These are phyloP conservation scores for Eucommia ulmoides DNA, from an alignment of 257 asterid species.

Conservation along the genomic window DNA sequence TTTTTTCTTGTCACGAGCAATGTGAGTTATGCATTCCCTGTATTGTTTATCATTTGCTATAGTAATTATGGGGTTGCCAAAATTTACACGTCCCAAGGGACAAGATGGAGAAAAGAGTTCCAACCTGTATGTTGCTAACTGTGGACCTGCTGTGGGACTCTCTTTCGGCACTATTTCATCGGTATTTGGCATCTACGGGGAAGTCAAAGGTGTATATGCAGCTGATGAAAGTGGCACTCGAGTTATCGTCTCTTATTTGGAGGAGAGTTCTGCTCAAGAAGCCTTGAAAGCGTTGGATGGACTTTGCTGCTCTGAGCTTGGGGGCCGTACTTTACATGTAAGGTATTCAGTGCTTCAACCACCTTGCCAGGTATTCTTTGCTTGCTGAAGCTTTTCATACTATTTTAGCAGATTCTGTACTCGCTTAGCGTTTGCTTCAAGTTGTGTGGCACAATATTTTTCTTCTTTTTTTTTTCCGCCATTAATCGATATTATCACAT, in stretches of 20 bases:
- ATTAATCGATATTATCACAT: too few species aligned
- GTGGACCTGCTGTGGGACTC: conserved; percentile 89
- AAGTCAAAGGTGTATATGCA: conserved; percentile 55
- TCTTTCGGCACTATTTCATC: conserved; percentile 47
- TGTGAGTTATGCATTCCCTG: too few species aligned
- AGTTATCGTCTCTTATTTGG: conserved; percentile 60
- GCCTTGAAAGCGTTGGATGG: conserved; percentile 62
- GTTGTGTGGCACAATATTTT: too few species aligned
- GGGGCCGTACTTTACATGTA: conserved; percentile 65
- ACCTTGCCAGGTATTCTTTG: conserved; percentile 34
- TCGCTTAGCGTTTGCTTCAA: too few species aligned
- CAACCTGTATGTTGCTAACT: conserved; percentile 83
- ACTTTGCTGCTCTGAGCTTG: conserved; percentile 43
- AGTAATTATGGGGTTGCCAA: conserved; percentile 51
- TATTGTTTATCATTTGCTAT: too few species aligned
- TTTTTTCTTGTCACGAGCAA: too few species aligned
- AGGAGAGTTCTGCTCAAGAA: conserved; percentile 36
- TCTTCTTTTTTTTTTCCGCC: background rate
- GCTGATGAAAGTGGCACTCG: conserved; percentile 96
- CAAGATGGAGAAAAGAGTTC: conserved; percentile 36
- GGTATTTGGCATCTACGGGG: conserved; percentile 53
- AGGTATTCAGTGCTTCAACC: conserved; percentile 55
- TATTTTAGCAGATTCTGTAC: background rate
- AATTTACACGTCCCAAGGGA: conserved; percentile 61
- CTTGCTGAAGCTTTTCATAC: conserved; percentile 1